A percentile compares a stretch with the other conserved stretches of the same genome.
phyloP scores from a whole-genome alignment of 2,329 filamentous ascomycete species.

The Chrysoporthe austroafricana region DNA sequence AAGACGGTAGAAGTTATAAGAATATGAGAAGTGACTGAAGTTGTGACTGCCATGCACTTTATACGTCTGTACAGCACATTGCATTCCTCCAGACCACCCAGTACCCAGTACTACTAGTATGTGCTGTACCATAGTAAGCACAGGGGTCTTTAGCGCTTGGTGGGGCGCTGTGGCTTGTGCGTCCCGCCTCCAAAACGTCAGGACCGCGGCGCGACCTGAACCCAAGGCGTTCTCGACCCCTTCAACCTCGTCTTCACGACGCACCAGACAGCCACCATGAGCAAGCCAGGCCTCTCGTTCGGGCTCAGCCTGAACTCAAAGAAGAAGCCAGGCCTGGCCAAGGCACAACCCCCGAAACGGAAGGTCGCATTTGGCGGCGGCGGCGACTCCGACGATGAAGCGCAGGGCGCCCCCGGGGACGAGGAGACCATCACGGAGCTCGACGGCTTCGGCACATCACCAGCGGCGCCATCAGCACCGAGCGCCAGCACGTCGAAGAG shows the following conservation, averaged over 20 bases:
- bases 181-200: constrained; percentile 8
- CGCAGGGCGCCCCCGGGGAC: constrained; percentile 44
- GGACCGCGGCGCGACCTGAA: neutral
- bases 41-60: too few species aligned
- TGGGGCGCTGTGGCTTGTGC: constrained; percentile 27
- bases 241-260: neutral
- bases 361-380: constrained; percentile 64
- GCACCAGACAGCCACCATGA: constrained; percentile 41
- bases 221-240: neutral
- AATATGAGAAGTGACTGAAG: neutral
- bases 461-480: constrained; percentile 22
- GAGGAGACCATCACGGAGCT: constrained; percentile 61
- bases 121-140: neutral
- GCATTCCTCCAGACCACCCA: too few species aligned
- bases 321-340: constrained; percentile 59
- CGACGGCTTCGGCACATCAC: constrained; percentile 49
- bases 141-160: neutral
- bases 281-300: constrained; percentile 52
- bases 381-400: constrained; percentile 60
- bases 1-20: neutral
- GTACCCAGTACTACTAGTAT: too few species aligned
- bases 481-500: constrained; percentile 34
- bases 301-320: constrained; percentile 67
- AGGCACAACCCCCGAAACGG: constrained; percentile 53
- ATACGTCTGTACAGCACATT: too few species aligned